Base-by-base conservation (phyloP, 306 rosid species). In the Senna siamea region DNA sequence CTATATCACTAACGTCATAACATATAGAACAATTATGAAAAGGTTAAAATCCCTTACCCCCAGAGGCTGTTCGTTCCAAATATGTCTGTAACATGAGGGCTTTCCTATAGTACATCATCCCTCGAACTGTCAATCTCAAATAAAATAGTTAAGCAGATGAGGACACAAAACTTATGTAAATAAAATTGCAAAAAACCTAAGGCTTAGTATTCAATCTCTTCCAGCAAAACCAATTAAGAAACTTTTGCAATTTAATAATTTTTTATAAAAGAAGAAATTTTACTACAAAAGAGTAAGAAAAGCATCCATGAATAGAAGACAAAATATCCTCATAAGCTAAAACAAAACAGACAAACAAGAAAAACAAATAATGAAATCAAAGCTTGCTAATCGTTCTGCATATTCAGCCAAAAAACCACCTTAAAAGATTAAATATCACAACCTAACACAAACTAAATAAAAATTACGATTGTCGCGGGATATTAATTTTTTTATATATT, bases 71-170 rank as follows among this genome's bases (percentile, higher is more conserved):
- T 66, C 86, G 86, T 83, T 93, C 98, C 80, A 93, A 78, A 85
- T 93, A 93, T 68, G 98, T 83, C 81, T 92, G 98, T 75, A 94
- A 90, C 96, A 91, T 92, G 18, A 92, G 88, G 81, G 98, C 97
- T 81, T 94, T 94, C 82, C 97, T 81, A 72, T 94, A 94, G 82
- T 94, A 92, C 98, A 94, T 94, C 96, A 94, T 94, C 76, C 98
- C 97, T 52, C 97, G 93, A 75, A 94, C 98, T 94, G 91, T 77
- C 65, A 54, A 76, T 64, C 79, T 41, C 78, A 73, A 66, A 84
- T 13, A 71, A 69, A 17, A 80, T 38, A 62, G 44, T 62, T 10
- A 62, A 62, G 48, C 67, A 35, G 9, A 60, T 60, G 40, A 35
- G 41, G 46, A 35, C 48, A 37, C 5, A 12, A 41, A n/a, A 34